Evolutionary conservation across 306 rosid genomes (phyloP), one percentile per base, ranked within the genome.

Genomic region (Inga laurina): DNA sequence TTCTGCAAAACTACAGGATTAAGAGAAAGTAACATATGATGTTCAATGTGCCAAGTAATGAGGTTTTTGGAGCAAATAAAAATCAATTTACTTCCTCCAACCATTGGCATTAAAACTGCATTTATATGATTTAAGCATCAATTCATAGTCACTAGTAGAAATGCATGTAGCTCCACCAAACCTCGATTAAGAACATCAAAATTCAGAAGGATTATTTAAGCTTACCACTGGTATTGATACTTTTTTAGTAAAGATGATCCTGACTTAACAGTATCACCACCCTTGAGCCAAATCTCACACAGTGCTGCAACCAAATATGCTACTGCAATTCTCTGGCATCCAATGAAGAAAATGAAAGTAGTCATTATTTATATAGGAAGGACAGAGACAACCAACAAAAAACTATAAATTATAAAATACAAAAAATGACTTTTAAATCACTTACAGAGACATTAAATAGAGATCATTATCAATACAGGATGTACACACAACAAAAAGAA

Each of bases 271-370:
- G 82, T 64, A 57, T 76, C 75, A 64, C 86, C 90, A n/a, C 91
- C 82, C 91, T 91, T 94, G 70, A 97, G 91, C 99, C 99, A 97
- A 82, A 94, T 97, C 88, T 97, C 99, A 83, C 97, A 91, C 41
- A 94, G 84, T 10, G 99, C 99, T 3, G 94, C 80, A 71, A 91
- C 48, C 75, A 94, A 87, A 88, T 94, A 94, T 11, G 95, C 98
- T 61, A 97, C 49, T 44, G 94, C 98, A 76, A 94, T 97, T 88
- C 99, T 90, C 99, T 97, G 91, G 4, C 2, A 44, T 80, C 41
- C 52, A 83, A 62, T 61, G 35, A 84, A 78, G 46, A 61, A 72
- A 73, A 84, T 16, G 14, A 75, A 30, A 21, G 30, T 6, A 11
- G 13, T 7, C 8, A 54, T 54, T 51, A 78, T 61, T 71, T 22